A percentile compares a stretch with the other conserved stretches of the same genome.
phyloP scores from a whole-genome alignment of 345 rosid genomes.

The Pugionium cornutum region DNA sequence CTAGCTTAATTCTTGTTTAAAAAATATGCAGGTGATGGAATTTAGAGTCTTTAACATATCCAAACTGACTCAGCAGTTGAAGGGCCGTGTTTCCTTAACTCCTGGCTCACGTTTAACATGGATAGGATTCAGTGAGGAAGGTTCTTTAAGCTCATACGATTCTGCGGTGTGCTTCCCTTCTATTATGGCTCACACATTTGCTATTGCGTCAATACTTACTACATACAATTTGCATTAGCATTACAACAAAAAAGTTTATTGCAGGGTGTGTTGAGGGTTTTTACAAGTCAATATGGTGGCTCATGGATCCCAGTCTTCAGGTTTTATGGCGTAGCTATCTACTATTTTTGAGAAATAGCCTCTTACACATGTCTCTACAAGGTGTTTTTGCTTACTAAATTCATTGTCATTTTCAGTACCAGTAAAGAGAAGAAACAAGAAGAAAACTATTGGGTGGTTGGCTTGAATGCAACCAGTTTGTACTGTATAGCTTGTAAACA shows the following conservation, averaged over 20 bases:
- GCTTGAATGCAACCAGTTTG: constrained; percentile 66
- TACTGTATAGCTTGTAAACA: constrained; percentile 71
- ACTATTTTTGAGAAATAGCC: constrained; percentile 12
- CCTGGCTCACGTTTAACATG: constrained; percentile 80
- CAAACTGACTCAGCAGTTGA: constrained; percentile 53
- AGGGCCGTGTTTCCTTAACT: constrained; percentile 74
- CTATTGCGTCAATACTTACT: constrained; percentile 17
- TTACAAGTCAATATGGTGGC: constrained; percentile 78
- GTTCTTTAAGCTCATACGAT: constrained; percentile 78
- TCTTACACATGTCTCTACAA: neutral
- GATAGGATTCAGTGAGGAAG: constrained; percentile 94
- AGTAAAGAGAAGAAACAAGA: constrained; percentile 62
- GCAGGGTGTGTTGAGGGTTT: constrained; percentile 78
- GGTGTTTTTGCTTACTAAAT: neutral
- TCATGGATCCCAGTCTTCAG: constrained; percentile 96
- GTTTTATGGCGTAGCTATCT: constrained; percentile 43
- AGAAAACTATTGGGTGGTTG: constrained; percentile 91
- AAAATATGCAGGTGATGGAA: constrained; percentile 67
- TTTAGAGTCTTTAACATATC: constrained; percentile 64
- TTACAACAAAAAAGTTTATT: constrained; percentile 27
- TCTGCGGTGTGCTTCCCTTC: constrained; percentile 59
- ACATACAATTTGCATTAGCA: neutral
- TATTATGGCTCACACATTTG: constrained; percentile 14
- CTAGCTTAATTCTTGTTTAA: constrained; percentile 1
- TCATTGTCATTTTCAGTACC: constrained; percentile 50